Evolutionary conservation across 2,329 filamentous ascomycete species (phyloP).

Genomic region (Colletotrichum chlorophyti): DNA sequence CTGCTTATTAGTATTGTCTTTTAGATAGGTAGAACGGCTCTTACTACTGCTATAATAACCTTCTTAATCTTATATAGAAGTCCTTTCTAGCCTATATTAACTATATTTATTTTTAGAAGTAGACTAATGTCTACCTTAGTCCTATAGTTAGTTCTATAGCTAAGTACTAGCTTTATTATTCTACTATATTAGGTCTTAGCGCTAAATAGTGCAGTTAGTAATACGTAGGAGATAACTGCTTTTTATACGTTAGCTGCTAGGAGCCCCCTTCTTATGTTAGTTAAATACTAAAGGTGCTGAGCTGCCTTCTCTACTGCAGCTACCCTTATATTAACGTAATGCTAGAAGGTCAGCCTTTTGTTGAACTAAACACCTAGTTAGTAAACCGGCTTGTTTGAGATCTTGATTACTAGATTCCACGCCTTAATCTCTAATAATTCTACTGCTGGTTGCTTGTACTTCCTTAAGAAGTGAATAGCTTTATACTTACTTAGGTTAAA

Average conservation of each 20-base stretch:
- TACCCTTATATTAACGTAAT: background rate
- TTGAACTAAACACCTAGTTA: background rate
- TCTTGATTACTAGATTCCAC: background rate
- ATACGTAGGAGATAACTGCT: background rate
- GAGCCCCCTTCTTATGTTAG: background rate
- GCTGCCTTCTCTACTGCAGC: background rate
- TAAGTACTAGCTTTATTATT: background rate
- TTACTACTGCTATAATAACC: background rate
- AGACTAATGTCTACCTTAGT: background rate
- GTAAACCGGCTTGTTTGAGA: background rate
- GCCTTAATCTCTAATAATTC: background rate
- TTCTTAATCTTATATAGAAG: background rate
- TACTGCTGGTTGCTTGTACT: background rate
- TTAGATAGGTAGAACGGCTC: background rate
- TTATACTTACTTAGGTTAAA: background rate
- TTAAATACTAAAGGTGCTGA: background rate
- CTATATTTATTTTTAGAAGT: background rate
- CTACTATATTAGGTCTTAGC: background rate
- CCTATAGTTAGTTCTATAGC: background rate
- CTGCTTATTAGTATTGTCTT: background rate
- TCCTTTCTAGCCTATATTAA: background rate
- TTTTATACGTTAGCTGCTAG: background rate
- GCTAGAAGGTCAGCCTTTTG: background rate
- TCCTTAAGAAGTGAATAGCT: background rate
- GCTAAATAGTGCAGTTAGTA: background rate